A percentile compares a stretch with the other conserved stretches of the same genome.
Evolutionary conservation across 164 flowering plant species (phyloP).

Genomic region (Magnolia sinica): DNA sequence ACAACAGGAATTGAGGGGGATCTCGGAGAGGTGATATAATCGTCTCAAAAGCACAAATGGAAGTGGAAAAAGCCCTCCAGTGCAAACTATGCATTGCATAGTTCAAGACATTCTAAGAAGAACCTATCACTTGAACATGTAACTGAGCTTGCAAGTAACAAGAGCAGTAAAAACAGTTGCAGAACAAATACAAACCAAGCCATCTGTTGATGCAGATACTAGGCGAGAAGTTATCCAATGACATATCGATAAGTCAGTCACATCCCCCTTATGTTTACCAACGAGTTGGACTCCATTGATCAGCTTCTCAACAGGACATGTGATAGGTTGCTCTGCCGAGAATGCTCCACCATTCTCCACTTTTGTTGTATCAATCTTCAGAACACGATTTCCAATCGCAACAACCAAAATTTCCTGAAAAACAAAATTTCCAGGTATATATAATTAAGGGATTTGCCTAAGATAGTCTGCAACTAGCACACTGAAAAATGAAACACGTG

Average conservation of each 20-base stretch:
- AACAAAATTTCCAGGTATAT: neutral
- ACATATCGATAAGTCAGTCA: slow-evolving; percentile 94
- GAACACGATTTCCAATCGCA: slow-evolving; percentile 67
- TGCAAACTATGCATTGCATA: no score
- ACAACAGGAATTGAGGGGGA: no score
- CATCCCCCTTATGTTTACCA: slow-evolving; percentile 90
- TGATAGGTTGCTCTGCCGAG: slow-evolving; percentile 72
- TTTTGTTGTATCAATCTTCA: slow-evolving; percentile 83
- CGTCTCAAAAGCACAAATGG: no score
- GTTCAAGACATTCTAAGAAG: no score
- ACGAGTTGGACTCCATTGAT: slow-evolving; percentile 81
- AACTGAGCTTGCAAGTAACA: no score
- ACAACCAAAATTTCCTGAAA: slow-evolving; percentile 84
- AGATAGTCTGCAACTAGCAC: neutral
- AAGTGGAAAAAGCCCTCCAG: no score
- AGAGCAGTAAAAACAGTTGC: neutral
- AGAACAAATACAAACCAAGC: slow-evolving; percentile 59
- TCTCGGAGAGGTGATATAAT: no score
- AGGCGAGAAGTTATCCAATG: slow-evolving; percentile 94
- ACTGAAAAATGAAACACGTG: neutral
- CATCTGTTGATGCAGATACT: slow-evolving; percentile 93
- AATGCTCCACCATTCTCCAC: slow-evolving; percentile 60
- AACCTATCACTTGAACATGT: no score
- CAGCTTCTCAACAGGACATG: slow-evolving; percentile 61
- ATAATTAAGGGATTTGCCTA: neutral